Base-by-base conservation (phyloP, 768 basidiomycete genomes). In the Tricholoma sp. region DNA sequence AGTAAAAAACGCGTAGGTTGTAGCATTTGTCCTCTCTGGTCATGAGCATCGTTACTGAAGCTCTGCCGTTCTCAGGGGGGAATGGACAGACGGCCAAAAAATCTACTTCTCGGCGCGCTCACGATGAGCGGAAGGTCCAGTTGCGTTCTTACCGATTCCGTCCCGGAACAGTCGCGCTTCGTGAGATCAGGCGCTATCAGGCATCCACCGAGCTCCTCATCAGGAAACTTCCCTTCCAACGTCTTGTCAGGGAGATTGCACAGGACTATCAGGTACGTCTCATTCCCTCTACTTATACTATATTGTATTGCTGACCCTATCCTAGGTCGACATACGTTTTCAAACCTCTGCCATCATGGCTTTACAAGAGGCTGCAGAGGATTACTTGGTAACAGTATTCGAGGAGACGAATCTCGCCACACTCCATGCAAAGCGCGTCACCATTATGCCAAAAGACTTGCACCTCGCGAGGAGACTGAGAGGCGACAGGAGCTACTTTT, bases 211-310 rank as follows among this genome's bases (percentile, higher is more conserved):
- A 93, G 75, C 78, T 91, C 57, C 79, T 93, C 53, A 91, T 93
- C 68, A 82, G 89, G 67, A 93, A 91, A 75, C 82, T 92, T 54
- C 90, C 91, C 54, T 93, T 94, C 87, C 89, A 93, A 78, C 84
- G 91, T 61, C 84, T 93, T 45, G 86, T 94, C 61, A 86, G 86
- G 74, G 92, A 94, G 72, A 93, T 94, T 63, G 89, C 91, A 32
- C 89, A 91, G 74, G 91, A 92, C 68, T 93, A 91, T 82, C 92
- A 93, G 80, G 88, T 88, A 44, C 32, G 58, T 56, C 39, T 15
- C 37, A n/a, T 55, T 17, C 18, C 33, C 31, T 47, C 28, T 57
- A n/a, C n/a, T n/a, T n/a, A 31, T 32, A 41, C 17, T 18, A 6
- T 18, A 6, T 17, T 5, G n/a, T n/a, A 57, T 52, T 12, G 2